These are phyloP conservation scores for Serendipita sp. DNA, from an alignment of 768 basidiomycete species.

Conservation along the genomic window DNA sequence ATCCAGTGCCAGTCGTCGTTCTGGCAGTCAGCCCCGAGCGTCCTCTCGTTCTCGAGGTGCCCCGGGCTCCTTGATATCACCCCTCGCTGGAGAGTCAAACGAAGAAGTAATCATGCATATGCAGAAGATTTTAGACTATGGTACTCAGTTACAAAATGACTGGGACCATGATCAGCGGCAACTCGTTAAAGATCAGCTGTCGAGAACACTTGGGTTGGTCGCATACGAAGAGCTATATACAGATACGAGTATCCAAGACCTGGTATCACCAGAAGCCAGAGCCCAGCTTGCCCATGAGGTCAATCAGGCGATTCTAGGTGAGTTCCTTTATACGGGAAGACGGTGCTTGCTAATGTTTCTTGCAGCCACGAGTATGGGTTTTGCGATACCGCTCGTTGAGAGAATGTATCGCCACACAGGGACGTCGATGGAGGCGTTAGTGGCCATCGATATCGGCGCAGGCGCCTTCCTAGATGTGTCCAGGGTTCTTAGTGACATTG, in stretches of 20 bases:
- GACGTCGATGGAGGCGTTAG: conserved; percentile 53
- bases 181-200: conserved; percentile 49
- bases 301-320: conserved; percentile 71
- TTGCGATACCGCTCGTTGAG: conserved; percentile 49
- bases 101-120: conserved; percentile 16
- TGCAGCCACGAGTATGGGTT: conserved; percentile 62
- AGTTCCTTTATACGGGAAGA: conserved; percentile 14
- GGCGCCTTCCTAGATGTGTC: conserved; percentile 58
- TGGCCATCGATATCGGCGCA: conserved; percentile 49
- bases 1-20: neutral
- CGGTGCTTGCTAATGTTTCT: neutral
- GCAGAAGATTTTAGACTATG: conserved; percentile 53
- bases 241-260: conserved; percentile 22
- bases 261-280: conserved; percentile 33
- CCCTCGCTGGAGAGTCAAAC: neutral
- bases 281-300: conserved; percentile 54
- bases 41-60: neutral
- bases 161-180: conserved; percentile 47
- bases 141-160: conserved; percentile 49
- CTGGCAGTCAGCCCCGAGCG: neutral
- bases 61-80: neutral
- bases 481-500: neutral
- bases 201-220: conserved; percentile 61
- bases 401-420: conserved; percentile 59
- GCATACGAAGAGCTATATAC: conserved; percentile 61